Evolutionary conservation across 495 filamentous ascomycete species (phyloP).

Genomic region (Platismatia glauca): DNA sequence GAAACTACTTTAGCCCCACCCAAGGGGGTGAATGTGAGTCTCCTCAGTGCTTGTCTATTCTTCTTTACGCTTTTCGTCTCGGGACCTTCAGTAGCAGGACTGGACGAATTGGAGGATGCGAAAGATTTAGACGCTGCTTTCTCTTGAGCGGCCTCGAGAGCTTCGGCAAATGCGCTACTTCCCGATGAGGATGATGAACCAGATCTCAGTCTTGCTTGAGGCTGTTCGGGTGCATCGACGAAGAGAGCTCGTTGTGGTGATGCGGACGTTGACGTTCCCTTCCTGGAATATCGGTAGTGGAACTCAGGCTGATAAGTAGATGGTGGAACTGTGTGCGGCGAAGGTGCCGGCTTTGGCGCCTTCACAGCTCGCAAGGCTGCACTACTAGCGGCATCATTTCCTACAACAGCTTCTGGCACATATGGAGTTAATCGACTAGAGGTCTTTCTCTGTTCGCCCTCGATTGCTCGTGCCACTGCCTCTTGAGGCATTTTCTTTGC

Average conservation of each 20-base stretch:
- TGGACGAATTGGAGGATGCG: slow-evolving; percentile 6
- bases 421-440: slow-evolving; percentile 3
- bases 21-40: slow-evolving; percentile 10
- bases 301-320: slow-evolving; percentile 40
- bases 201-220: background rate
- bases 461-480: background rate
- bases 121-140: slow-evolving; percentile 7
- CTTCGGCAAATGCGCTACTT: slow-evolving; percentile 15
- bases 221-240: background rate
- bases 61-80: slow-evolving; percentile 10
- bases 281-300: slow-evolving; percentile 31
- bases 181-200: slow-evolving; percentile 8
- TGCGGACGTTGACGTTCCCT: background rate
- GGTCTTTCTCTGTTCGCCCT: background rate
- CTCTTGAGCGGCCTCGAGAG: slow-evolving; percentile 15
- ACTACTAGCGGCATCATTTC: background rate
- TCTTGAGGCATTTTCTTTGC: slow-evolving; percentile 8
- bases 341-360: slow-evolving; percentile 20
- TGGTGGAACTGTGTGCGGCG: slow-evolving; percentile 33
- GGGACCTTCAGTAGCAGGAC: background rate
- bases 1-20: slow-evolving; percentile 1
- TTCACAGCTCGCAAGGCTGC: slow-evolving; percentile 6
- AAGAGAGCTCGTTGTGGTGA: background rate
- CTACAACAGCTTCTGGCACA: background rate
- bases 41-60: slow-evolving; percentile 11